These are phyloP conservation scores for Leccinum griseonigrum DNA, from an alignment of 1,284 basidiomycete genomes.

Conservation along the genomic window DNA sequence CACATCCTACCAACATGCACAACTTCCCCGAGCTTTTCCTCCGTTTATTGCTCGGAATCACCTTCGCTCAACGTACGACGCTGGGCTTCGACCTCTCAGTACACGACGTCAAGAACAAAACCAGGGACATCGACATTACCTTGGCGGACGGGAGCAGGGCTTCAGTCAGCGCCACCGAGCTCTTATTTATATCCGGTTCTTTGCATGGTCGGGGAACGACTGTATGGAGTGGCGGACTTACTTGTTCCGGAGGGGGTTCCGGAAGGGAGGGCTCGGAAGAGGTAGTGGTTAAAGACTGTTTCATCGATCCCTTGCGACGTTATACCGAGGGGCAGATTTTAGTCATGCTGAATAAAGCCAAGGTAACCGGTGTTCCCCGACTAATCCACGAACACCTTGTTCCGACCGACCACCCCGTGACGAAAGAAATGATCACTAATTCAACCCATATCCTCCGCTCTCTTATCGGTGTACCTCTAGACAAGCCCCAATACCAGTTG, in stretches of 20 bases:
- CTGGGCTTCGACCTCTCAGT: background rate
- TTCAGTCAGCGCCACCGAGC: background rate
- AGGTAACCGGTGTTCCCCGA: background rate
- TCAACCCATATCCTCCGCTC: background rate
- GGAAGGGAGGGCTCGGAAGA: background rate
- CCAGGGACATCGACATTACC: background rate
- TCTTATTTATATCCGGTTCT: no score
- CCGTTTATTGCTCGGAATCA: background rate
- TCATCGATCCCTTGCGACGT: background rate
- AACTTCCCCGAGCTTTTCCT: background rate
- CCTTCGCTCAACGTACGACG: background rate
- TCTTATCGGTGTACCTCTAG: background rate
- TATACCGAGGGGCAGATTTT: background rate
- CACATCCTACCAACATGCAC: background rate
- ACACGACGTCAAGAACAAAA: background rate
- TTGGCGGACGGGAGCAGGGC: background rate
- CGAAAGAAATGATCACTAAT: background rate
- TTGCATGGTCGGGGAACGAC: background rate
- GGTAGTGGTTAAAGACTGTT: background rate
- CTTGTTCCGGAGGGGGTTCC: no score
- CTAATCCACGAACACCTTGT: background rate
- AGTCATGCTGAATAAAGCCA: background rate
- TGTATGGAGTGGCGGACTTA: background rate
- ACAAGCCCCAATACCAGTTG: background rate
- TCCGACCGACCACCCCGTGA: background rate